Evolutionary conservation across 1,139 yeast species (phyloP), one percentile per base, ranked within the genome.

Genomic region (Taphrina populina): DNA sequence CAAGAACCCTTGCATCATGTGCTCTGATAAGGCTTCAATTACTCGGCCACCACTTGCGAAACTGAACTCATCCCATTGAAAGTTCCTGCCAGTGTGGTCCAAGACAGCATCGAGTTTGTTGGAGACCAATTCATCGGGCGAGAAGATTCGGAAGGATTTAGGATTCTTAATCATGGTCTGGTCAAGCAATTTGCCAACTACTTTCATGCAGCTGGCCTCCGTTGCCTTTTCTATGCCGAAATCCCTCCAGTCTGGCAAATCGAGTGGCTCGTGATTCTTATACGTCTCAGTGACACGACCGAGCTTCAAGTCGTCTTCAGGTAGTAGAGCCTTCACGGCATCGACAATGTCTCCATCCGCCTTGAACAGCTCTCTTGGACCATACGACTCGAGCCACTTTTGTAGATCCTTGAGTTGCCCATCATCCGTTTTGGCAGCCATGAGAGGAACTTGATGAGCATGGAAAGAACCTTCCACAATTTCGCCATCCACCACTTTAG

Each of bases 51-150:
- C 62, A 30, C 54, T 56, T 24, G 52, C 52, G 36, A 57, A 58
- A 6, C 59, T 58, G 46, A 39, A 57, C 27, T 62, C 61, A 32
- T 61, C 64, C 60, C 60, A 58, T 44, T 61, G 63, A 56, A 61
- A 59, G 52, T 60, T 57, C 20, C 63, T 59, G 36, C 35, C 54
- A 17, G 62, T 57, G 53, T 61, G 59, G 24, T 60, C 49, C 24
- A 61, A 58, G 11, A 61, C 62, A 23, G 59, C 61, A 47, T 61
- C 63, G 27, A 61, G 59, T 56, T 61, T 61, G 58, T 61, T 61
- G 29, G 63, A 61, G n/a, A 57, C 62, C 27, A 61, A 53, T 57
- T 61, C 64, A 29, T 61, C 64, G 7, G 64, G 64, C 2, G 62
- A 60, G 44, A 61, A 61, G 35, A 61, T 21, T 2, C 64, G 59